Evolutionary conservation across 129 eudicot genomes (phyloP).

Genomic region (Kitagawia praeruptora): DNA sequence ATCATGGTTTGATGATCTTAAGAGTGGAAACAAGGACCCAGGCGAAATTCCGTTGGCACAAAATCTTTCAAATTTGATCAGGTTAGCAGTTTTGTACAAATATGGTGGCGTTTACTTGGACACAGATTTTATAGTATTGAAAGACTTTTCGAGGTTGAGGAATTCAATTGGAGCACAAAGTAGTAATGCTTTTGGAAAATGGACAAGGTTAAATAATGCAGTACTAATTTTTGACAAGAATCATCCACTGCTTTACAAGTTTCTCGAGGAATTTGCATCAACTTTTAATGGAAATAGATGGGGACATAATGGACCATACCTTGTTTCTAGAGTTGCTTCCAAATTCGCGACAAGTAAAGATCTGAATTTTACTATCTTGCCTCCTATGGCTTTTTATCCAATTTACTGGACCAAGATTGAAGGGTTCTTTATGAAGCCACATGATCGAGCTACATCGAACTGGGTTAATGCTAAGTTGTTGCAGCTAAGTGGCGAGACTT

Average conservation of each 20-base stretch:
- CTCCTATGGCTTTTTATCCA: conserved; percentile 74
- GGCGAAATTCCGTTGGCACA: conserved; percentile 72
- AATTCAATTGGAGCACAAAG: conserved; percentile 83
- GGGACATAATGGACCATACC: conserved; percentile 88
- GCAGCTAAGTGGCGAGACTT: conserved; percentile 33
- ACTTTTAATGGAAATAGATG: conserved; percentile 69
- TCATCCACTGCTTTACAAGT: conserved; percentile 53
- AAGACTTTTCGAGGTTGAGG: conserved; percentile 48
- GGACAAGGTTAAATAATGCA: conserved; percentile 82
- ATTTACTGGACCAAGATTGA: conserved; percentile 54
- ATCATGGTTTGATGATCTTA: conserved; percentile 46
- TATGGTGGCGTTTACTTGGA: conserved; percentile 81
- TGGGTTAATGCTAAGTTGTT: conserved; percentile 57
- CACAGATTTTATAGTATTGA: conserved; percentile 57
- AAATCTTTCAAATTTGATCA: conserved; percentile 58
- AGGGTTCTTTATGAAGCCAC: conserved; percentile 41
- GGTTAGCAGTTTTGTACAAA: conserved; percentile 60
- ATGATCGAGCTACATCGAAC: conserved; percentile 17
- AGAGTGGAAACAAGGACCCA: conserved; percentile 43
- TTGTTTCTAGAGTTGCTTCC: conserved; percentile 64
- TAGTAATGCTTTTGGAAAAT: conserved; percentile 28
- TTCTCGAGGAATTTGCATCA: conserved; percentile 69
- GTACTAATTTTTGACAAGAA: conserved; percentile 62
- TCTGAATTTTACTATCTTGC: conserved; percentile 39
- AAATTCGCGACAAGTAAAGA: conserved; percentile 2